A percentile compares a stretch with the other conserved stretches of the same genome.
phyloP scores from a whole-genome alignment of 352 stramenopile species.

The Pythium dissimile region DNA sequence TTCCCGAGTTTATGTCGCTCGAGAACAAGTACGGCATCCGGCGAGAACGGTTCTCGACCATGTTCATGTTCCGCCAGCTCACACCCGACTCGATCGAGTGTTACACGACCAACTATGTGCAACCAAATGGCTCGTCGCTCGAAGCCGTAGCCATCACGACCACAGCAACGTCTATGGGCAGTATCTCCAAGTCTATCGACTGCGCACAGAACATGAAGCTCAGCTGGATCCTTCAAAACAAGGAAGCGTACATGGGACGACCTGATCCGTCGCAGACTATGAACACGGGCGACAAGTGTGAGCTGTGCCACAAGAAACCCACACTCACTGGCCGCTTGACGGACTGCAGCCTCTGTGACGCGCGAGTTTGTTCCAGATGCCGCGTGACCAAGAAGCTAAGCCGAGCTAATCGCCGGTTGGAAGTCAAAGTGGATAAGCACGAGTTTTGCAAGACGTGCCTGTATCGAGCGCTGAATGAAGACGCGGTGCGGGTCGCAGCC shows the following conservation, averaged over 20 bases:
- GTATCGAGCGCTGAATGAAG: slow-evolving; percentile 7
- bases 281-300: slow-evolving; percentile 6
- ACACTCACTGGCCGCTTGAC: slow-evolving; percentile 4
- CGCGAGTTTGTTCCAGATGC: slow-evolving; percentile 9
- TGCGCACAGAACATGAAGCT: slow-evolving; percentile 21
- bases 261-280: neutral
- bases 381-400: slow-evolving; percentile 17
- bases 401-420: slow-evolving; percentile 9
- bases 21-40: slow-evolving; percentile 28
- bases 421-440: slow-evolving; percentile 9
- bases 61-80: slow-evolving; percentile 32
- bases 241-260: slow-evolving; percentile 11
- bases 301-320: slow-evolving; percentile 8
- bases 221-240: slow-evolving; percentile 34
- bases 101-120: slow-evolving; percentile 39
- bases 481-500: slow-evolving; percentile 8
- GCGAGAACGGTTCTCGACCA: slow-evolving; percentile 35
- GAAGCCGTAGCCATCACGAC: slow-evolving; percentile 37
- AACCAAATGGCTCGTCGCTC: slow-evolving; percentile 36
- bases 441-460: slow-evolving; percentile 17
- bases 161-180: slow-evolving; percentile 29
- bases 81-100: slow-evolving; percentile 32
- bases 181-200: slow-evolving; percentile 28
- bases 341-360: slow-evolving; percentile 9
- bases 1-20: slow-evolving; percentile 33